Conservation (phyloP, 225 moss, liverwort and hornwort species). For the Pseudisothecium myosuroides region DNA sequence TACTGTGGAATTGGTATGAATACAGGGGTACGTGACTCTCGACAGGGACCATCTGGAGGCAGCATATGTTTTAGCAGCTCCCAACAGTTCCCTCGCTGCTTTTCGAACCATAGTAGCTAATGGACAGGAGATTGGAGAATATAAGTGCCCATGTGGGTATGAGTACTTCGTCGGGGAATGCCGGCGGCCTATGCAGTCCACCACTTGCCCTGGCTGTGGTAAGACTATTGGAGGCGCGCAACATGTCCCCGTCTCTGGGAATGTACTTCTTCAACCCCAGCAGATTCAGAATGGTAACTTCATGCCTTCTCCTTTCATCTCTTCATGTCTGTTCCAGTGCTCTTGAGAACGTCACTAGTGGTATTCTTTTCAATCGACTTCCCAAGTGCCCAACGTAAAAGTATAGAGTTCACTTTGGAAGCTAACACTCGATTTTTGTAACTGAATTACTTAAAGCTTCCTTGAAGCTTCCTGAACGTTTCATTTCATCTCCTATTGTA, state of each 20-base stretch:
- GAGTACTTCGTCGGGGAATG: constrained; percentile 53
- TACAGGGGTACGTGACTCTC: constrained; percentile 33
- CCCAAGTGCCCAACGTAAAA: neutral
- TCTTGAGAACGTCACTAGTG: neutral
- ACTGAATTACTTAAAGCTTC: neutral
- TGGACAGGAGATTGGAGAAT: constrained; percentile 28
- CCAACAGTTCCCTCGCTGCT: constrained; percentile 36
- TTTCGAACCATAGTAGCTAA: constrained; percentile 18
- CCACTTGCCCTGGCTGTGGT: constrained; percentile 23
- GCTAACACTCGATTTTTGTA: neutral
- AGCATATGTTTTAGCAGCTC: constrained; percentile 30
- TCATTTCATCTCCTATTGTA: neutral
- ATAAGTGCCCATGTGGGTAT: constrained; percentile 35
- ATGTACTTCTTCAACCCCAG: constrained; percentile 2
- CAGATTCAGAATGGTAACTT: constrained; percentile 18
- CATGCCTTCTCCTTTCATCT: neutral
- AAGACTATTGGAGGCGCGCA: constrained; percentile 22
- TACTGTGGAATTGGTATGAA: neutral
- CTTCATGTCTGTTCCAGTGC: neutral
- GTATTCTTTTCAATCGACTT: neutral
- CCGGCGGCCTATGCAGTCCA: constrained; percentile 8
- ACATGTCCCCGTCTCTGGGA: constrained; percentile 6
- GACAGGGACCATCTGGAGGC: constrained; percentile 19
- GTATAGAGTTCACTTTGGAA: neutral
- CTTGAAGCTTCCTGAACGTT: neutral